Conservation (phyloP, 148 eudicot species). For the Rhododendron ferrugineum region DNA sequence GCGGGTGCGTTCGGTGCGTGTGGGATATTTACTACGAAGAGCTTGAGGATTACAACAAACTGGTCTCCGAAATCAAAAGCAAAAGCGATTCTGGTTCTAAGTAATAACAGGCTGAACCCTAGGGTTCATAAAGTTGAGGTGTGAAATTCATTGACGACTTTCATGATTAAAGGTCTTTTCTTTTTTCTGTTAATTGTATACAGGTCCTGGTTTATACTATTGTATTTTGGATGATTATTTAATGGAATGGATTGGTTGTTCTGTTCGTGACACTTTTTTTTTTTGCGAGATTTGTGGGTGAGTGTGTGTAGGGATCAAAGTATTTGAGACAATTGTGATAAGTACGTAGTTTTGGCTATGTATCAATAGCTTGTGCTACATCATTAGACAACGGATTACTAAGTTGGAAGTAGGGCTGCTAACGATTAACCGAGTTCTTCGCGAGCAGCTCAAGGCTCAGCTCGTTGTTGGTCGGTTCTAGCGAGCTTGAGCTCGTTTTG, state of each 20-base stretch:
- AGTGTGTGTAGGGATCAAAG: background rate
- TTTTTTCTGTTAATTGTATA: background rate
- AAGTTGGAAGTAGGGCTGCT: background rate
- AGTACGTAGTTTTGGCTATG: background rate
- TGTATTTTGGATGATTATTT: background rate
- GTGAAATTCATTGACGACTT: background rate
- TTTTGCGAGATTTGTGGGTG: background rate
- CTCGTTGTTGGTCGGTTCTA: background rate
- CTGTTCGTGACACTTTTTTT: background rate
- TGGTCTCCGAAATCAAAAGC: conserved; percentile 2
- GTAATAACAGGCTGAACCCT: conserved; percentile 4
- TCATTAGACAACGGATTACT: background rate
- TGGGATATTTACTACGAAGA: conserved; percentile 74
- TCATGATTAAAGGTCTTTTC: background rate
- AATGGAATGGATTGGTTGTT: background rate
- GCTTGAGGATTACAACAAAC: conserved; percentile 48
- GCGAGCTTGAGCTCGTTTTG: background rate
- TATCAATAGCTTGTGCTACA: background rate
- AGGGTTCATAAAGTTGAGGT: background rate
- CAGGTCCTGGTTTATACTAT: background rate
- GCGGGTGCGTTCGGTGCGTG: conserved; percentile 74
- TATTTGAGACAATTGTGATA: too few species aligned
- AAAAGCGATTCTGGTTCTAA: conserved; percentile 13
- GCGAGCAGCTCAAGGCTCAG: background rate
- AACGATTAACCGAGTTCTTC: background rate